phyloP scores from a whole-genome alignment of 139 green algal genomes.

The Tetradesmus obliquus region DNA sequence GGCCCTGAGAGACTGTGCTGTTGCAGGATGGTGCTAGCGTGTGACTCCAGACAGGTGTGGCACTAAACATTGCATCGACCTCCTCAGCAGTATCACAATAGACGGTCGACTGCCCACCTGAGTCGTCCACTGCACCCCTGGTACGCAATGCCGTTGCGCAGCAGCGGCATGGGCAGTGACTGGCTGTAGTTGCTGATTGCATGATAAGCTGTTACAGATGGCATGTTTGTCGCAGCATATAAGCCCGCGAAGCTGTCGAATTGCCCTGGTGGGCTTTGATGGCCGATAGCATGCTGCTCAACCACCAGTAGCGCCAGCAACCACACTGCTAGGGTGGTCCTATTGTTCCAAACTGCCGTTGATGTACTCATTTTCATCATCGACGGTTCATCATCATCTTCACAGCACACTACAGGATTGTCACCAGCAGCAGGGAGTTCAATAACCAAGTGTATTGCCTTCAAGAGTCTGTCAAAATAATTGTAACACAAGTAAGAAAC shows the following conservation, averaged over 20 bases:
- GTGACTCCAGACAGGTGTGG: background rate
- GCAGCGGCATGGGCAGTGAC: background rate
- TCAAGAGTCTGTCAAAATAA: background rate
- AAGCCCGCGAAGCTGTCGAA: background rate
- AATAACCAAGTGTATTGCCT: background rate
- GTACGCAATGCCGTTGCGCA: conserved; percentile 21
- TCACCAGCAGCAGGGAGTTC: background rate
- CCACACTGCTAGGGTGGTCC: background rate
- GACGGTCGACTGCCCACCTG: background rate
- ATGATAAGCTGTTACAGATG: background rate
- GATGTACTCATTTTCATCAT: background rate
- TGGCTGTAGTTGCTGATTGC: background rate
- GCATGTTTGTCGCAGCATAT: background rate
- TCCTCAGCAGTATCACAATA: background rate
- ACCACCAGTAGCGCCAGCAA: background rate
- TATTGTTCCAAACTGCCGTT: background rate
- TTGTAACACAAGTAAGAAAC: no score
- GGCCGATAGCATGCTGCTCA: background rate
- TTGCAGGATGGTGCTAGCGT: background rate
- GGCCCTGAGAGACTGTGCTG: background rate
- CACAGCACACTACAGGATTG: background rate
- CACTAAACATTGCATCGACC: background rate
- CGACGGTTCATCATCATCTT: background rate
- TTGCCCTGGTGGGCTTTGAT: background rate
- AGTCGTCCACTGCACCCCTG: background rate